Conservation (phyloP, 2,329 filamentous ascomycete genomes). For the Stemphylium beticola region DNA sequence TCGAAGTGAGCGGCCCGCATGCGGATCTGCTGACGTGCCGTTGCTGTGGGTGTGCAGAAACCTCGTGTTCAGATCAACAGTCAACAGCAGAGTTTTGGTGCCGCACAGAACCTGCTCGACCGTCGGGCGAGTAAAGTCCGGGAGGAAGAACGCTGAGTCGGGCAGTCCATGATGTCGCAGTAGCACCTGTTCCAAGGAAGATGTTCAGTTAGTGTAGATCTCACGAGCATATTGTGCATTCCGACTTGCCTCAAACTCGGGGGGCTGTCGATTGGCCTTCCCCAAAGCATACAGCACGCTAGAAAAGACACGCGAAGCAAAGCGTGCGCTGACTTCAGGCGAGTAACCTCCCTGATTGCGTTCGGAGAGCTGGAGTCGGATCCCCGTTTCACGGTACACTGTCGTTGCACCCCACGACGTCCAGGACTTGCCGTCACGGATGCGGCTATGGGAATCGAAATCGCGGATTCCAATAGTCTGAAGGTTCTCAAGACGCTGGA, state of each 20-base stretch:
- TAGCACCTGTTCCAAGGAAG: slow-evolving; percentile 41
- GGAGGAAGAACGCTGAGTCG: slow-evolving; percentile 55
- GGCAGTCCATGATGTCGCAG: slow-evolving; percentile 47
- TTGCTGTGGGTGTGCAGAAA: slow-evolving; percentile 21
- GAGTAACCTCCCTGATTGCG: slow-evolving; percentile 4
- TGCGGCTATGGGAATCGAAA: slow-evolving; percentile 58
- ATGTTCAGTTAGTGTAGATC: too few species aligned
- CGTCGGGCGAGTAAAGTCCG: slow-evolving; percentile 46
- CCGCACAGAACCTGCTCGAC: slow-evolving; percentile 53
- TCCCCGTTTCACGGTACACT: slow-evolving; percentile 46
- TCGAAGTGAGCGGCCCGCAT: slow-evolving; percentile 27
- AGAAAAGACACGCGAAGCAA: slow-evolving; percentile 25
- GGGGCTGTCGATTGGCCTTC: slow-evolving; percentile 45
- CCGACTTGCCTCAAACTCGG: slow-evolving; percentile 51
- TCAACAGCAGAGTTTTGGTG: slow-evolving; percentile 57
- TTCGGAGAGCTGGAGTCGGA: slow-evolving; percentile 19
- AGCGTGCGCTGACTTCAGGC: slow-evolving; percentile 11
- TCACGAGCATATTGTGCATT: too few species aligned
- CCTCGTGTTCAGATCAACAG: slow-evolving; percentile 23
- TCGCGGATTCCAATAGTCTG: slow-evolving; percentile 65
- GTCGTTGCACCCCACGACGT: slow-evolving; percentile 61
- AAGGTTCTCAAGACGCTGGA: slow-evolving; percentile 62
- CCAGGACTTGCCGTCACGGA: slow-evolving; percentile 61
- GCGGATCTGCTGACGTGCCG: slow-evolving; percentile 6
- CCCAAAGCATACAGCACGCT: slow-evolving; percentile 30